Evolutionary conservation across 352 stramenopile species (phyloP), one percentile per base, ranked within the genome.

Genomic region (Globisporangium emineosum): DNA sequence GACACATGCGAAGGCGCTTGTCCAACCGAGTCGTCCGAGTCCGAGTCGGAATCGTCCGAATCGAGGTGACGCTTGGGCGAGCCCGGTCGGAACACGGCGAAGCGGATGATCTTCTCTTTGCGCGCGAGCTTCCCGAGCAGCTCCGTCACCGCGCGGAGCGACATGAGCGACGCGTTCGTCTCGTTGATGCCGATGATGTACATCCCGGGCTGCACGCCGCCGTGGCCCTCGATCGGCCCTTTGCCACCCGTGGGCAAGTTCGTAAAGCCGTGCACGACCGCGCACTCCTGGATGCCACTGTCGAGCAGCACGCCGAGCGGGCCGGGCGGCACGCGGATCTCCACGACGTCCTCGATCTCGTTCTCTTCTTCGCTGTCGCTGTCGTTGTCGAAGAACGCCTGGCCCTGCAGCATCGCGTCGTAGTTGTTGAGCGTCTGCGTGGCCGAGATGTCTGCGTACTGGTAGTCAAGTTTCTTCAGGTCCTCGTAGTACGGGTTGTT

Each of bases 131-230:
- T 89, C 30, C 82, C 82, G 12, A 93, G 76, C 29, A 91, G 58
- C 61, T 90, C 76, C 12, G 83, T 90, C 49, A 91, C 83, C 30
- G 81, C 69, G 53, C 79, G 75, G 32, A 93, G 72, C 42, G 85
- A 91, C 85, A 93, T 93, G 59, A 91, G 68, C 43, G 82, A 91
- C 64, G 81, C 85, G 59, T 93, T 91, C 25, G 79, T 88, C 58
- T 92, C 85, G 71, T 94, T 90, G 70, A 94, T 94, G 67, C 83
- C 86, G 68, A 94, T 90, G 62, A 94, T 91, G 70, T 91, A 91
- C 83, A 92, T 92, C 63, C 85, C 85, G 13, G 81, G 76, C 8
- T 86, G 72, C 49, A 94, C 85, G 47, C 83, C 69, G 25, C 85
- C 85, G 51, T 84, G 73, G 3, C 55, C 57, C 55, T 94, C 79